Evolutionary conservation across 176 grass and related monocot species (phyloP).

Genomic region (Ensete ventricosum): DNA sequence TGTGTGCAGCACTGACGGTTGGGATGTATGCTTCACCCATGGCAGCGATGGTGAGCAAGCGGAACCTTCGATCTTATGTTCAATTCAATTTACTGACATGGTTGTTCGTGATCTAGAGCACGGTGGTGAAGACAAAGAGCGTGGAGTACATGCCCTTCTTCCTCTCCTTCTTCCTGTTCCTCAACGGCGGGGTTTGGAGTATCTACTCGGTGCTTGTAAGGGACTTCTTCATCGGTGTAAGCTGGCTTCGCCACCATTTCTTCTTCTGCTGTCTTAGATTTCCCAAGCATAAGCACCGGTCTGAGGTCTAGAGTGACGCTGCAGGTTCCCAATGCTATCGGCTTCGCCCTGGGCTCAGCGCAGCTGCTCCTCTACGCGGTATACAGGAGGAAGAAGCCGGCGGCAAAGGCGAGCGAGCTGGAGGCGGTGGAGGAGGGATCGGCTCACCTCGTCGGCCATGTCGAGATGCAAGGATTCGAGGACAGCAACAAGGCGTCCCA

Average conservation of each 20-base stretch:
- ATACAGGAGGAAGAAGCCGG: conserved; percentile 24
- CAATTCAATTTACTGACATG: not conserved
- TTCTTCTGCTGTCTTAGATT: not conserved
- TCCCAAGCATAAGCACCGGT: not conserved
- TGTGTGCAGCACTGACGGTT: conserved; percentile 41
- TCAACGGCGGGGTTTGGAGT: conserved; percentile 60
- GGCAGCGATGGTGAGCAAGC: conserved; percentile 35
- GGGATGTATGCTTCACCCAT: conserved; percentile 66
- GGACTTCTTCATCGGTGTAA: conserved; percentile 59
- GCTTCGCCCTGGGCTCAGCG: conserved; percentile 46
- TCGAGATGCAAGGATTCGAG: conserved; percentile 35
- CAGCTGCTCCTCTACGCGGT: conserved; percentile 53
- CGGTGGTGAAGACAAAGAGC: conserved; percentile 43
- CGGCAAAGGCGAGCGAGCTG: not conserved
- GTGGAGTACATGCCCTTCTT: conserved; percentile 83
- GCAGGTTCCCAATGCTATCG: conserved; percentile 71
- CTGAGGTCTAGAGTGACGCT: not conserved
- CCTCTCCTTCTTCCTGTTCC: conserved; percentile 62
- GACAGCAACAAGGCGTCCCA: not conserved
- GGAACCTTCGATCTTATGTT: not conserved
- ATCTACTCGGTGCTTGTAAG: conserved; percentile 42
- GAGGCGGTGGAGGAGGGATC: conserved; percentile 51
- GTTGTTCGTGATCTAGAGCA: conserved; percentile 29
- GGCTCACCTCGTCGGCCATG: conserved; percentile 29
- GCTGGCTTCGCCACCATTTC: not conserved